Conservation (phyloP, 495 filamentous ascomycete genomes). For the Aspergillus sclerotioniger region DNA sequence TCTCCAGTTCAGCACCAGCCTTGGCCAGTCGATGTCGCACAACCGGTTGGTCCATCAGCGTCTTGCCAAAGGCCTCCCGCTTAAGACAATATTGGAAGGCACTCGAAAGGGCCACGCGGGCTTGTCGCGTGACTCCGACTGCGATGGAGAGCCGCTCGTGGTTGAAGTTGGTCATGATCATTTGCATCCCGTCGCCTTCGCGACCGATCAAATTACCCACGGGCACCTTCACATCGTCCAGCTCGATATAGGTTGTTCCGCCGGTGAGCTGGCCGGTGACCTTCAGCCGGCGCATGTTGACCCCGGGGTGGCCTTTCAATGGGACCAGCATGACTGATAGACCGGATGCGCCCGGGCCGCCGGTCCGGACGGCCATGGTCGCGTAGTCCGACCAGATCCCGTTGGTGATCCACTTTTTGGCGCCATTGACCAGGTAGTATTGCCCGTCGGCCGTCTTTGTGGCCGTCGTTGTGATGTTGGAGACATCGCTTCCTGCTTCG, state of each 20-base stretch:
- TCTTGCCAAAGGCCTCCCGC: conserved; percentile 73
- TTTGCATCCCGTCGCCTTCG: conserved; percentile 69
- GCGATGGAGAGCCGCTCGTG: conserved; percentile 70
- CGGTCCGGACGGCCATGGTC: conserved; percentile 75
- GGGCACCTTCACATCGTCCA: conserved; percentile 71
- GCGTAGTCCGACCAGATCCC: conserved; percentile 72
- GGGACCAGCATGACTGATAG: conserved; percentile 68
- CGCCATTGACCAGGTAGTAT: conserved; percentile 69
- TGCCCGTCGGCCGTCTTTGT: conserved; percentile 60
- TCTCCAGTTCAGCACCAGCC: conserved; percentile 66
- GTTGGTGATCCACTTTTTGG: conserved; percentile 84
- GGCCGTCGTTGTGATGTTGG: conserved; percentile 67
- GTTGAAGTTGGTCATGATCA: conserved; percentile 85
- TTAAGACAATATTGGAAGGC: conserved; percentile 69
- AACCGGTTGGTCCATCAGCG: conserved; percentile 70
- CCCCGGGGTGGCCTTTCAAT: conserved; percentile 58
- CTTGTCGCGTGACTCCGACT: conserved; percentile 58
- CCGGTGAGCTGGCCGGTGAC: conserved; percentile 58
- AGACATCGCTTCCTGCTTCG: conserved; percentile 68
- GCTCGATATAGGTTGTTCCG: conserved; percentile 73
- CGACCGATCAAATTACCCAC: conserved; percentile 65
- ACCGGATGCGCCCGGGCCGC: conserved; percentile 58
- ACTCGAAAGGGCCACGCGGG: conserved; percentile 61
- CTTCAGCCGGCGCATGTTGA: conserved; percentile 63
- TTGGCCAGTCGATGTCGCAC: conserved; percentile 71